phyloP scores from a whole-genome alignment of 1,139 yeast genomes.

The Taphrina sp. region DNA sequence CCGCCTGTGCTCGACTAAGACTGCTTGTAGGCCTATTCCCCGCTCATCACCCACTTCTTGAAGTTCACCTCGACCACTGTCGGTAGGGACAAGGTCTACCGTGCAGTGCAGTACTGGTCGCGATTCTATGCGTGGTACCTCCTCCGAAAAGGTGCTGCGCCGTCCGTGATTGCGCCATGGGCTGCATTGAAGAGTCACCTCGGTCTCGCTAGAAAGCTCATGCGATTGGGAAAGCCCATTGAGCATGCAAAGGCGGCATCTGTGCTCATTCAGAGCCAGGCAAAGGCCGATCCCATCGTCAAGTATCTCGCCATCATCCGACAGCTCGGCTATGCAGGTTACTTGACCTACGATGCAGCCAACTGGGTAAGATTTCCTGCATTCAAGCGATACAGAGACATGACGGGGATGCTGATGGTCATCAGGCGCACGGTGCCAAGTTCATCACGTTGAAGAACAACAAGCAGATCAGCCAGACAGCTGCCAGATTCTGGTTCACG shows the following conservation, averaged over 20 bases:
- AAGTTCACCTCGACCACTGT: conserved; percentile 46
- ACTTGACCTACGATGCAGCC: conserved; percentile 70
- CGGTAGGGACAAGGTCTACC: conserved; percentile 75
- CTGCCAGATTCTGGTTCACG: conserved; percentile 70
- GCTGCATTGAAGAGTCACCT: conserved; percentile 57
- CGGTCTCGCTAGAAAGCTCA: conserved; percentile 73
- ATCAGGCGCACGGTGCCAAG: conserved; percentile 43
- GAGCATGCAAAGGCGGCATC: conserved; percentile 70
- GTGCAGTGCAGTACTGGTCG: conserved; percentile 78
- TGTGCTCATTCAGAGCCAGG: conserved; percentile 65
- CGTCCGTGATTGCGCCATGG: conserved; percentile 54
- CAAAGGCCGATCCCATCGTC: conserved; percentile 60
- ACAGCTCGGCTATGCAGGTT: conserved; percentile 72
- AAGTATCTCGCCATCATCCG: conserved; percentile 61
- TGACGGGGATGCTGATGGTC: conserved; percentile 40
- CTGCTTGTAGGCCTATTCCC: conserved; percentile 17
- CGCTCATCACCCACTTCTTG: conserved; percentile 29
- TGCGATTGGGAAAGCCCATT: conserved; percentile 82
- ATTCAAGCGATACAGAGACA: background rate
- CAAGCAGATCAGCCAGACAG: conserved; percentile 38
- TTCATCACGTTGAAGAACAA: conserved; percentile 40
- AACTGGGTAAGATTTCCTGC: conserved; percentile 68
- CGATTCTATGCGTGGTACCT: conserved; percentile 68
- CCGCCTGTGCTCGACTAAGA: too few species aligned
- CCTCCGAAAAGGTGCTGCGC: conserved; percentile 59